Evolutionary conservation across 768 basidiomycete genomes (phyloP), one percentile per base, ranked within the genome.

Genomic region (Pleurotus citrinopileatus): DNA sequence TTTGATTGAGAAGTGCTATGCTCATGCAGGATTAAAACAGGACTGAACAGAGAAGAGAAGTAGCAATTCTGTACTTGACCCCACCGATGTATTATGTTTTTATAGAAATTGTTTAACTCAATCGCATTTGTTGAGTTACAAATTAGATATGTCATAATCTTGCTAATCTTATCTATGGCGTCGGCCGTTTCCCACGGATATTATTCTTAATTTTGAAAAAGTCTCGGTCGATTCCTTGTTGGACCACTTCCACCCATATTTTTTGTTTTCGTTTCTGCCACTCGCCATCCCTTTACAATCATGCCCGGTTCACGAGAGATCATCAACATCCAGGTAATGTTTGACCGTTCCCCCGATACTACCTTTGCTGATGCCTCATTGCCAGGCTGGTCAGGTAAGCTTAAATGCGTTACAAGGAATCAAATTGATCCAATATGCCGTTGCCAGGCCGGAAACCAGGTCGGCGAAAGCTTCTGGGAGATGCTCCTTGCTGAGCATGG

Each of bases 391-490:
- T 29, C 89, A 90, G 78, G 88, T 89, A 63, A 72, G 75, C 65
- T 57, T 55, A 43, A 54, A 48, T 56, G n/a, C n/a, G n/a, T n/a
- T n/a, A 19, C 27, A 23, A 52, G 44, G 45, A 53, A 42, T 57
- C 52, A 42, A 50, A 19, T 57, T 27, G 40, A 44, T 32, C 46
- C 52, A 32, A 45, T 42, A 12, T 25, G 52, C 48, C 57, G 57
- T 56, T 42, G 46, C 60, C 62, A 86, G 83, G 87, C 87, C 25
- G 84, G 87, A 58, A 88, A 87, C 62, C 85, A 86, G 70, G 81
- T 91, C 40, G 92, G 93, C 50, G 89, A 91, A 62, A 79, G 80
- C 42, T 98, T 96, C 69, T 97, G 94, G 94, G 77, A 86, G 56
- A 85, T 87, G 80, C 81, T 96, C 54, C 77, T 97, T 20, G 81